Evolutionary conservation across 2,329 filamentous ascomycete genomes (phyloP), one percentile per base, ranked within the genome.

Genomic region (Paraphoma sp.): DNA sequence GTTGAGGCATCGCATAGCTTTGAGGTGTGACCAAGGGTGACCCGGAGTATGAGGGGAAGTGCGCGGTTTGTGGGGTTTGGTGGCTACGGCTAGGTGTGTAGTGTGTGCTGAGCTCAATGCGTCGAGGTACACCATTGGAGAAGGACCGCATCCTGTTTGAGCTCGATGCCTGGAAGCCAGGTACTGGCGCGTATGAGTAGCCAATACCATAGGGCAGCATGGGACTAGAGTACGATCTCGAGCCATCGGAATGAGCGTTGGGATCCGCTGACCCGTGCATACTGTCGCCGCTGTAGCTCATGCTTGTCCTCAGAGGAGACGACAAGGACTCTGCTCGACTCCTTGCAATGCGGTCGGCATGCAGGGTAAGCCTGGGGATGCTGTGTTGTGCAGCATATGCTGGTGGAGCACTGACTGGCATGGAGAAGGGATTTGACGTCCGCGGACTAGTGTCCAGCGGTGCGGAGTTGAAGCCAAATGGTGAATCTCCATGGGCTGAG

Each of bases 271-370:
- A 67, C 40, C 64, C 62, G 38, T 65, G 68, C n/a, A 71, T 63
- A 43, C 57, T 59, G 28, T 75, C 72, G 49, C 60, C 60, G 11
- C 67, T 75, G 59, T 82, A 82, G 33, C 79, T 81, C 70, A 81
- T 78, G 69, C 79, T 82, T 7, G 78, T 76, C 51, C 80, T 71
- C 12, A 82, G 67, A 2, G 80, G 79, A 11, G 80, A 81, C 31
- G 76, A 75, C 3, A 79, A 67, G 5, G 78, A 74, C 56, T 82
- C 80, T 31, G 76, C 78, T 31, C 77, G 69, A 18, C 73, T 74
- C 48, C 80, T 72, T 45, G 65, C 65, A 23, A 80, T 70, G 36
- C 79, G 72, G 56, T 82, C 80, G 51, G 72, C 70, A 47, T 81
- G 79, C 5, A 80, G 65, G 7, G 78, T 75, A 14, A 80, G 67